A percentile compares a stretch with the other conserved stretches of the same genome.
Conservation (phyloP, 2,329 filamentous ascomycete species). For the Pleomassaria siparia region DNA sequence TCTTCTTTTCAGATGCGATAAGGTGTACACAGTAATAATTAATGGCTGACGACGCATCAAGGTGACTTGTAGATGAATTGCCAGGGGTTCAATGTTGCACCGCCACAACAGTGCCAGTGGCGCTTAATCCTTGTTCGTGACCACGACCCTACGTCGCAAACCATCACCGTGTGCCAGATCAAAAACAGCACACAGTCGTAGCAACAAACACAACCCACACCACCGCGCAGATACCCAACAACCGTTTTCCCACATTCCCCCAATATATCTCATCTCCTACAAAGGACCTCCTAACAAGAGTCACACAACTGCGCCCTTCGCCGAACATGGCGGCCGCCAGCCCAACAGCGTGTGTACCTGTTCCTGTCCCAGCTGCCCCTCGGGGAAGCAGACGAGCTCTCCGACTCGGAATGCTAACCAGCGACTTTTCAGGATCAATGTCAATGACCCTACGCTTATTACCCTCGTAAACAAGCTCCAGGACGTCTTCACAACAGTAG, state of each 20-base stretch:
- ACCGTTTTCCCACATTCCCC: neutral
- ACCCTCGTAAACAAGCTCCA: constrained; percentile 97
- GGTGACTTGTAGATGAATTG: neutral
- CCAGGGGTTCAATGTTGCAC: neutral
- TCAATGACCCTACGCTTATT: constrained; percentile 70
- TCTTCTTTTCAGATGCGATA: too few relatives aligned
- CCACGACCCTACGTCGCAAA: constrained; percentile 1
- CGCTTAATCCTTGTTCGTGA: neutral
- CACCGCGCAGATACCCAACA: neutral
- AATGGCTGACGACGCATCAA: constrained; percentile 37
- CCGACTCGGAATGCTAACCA: constrained; percentile 30
- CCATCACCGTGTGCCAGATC: neutral
- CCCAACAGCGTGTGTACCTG: constrained; percentile 42
- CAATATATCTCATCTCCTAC: neutral
- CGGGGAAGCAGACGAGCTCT: constrained; percentile 7
- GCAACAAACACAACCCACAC: neutral
- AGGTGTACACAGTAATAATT: too few relatives aligned
- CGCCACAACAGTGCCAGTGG: neutral
- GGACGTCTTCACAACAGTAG: constrained; percentile 98
- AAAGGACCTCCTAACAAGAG: neutral
- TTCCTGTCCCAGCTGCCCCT: constrained; percentile 13
- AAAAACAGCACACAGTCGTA: neutral
- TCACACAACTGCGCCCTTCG: constrained; percentile 11
- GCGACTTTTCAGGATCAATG: constrained; percentile 60
- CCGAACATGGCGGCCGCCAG: constrained; percentile 45